Evolutionary conservation across 768 basidiomycete genomes (phyloP).

Genomic region (Agaricus blazei): DNA sequence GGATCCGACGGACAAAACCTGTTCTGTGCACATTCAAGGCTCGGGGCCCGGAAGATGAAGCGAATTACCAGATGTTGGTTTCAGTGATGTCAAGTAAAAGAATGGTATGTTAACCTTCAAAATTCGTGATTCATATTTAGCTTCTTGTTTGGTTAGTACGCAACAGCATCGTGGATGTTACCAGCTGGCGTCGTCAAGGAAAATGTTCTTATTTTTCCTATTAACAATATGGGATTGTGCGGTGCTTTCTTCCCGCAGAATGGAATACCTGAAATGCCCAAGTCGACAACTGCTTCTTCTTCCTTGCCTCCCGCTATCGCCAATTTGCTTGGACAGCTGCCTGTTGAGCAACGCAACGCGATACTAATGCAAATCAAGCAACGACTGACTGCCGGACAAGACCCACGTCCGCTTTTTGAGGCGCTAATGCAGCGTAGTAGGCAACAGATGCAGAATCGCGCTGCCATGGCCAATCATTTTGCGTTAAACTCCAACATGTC

Average conservation of each 20-base stretch:
- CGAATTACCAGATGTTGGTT: constrained; percentile 35
- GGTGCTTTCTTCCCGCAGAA: constrained; percentile 47
- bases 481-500: not conserved
- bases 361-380: constrained; percentile 15
- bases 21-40: constrained; percentile 38
- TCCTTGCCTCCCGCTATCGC: constrained; percentile 14
- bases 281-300: constrained; percentile 10
- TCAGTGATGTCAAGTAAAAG: constrained; percentile 36
- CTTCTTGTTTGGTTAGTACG: constrained; percentile 33
- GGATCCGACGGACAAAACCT: constrained; percentile 40
- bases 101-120: constrained; percentile 32
- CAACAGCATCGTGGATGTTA: constrained; percentile 44
- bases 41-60: constrained; percentile 18
- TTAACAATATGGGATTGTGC: constrained; percentile 24
- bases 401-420: constrained; percentile 5
- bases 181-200: constrained; percentile 36
- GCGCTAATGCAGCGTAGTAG: constrained; percentile 17
- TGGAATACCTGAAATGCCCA: constrained; percentile 49
- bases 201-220: constrained; percentile 45
- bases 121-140: not conserved
- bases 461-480: constrained; percentile 8
- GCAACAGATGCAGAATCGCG: constrained; percentile 15
- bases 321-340: constrained; percentile 18
- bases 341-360: constrained; percentile 20
- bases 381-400: constrained; percentile 8